phyloP scores from a whole-genome alignment of 192 early-diverging fungal genomes.

The Spizellomyces punctatus region DNA sequence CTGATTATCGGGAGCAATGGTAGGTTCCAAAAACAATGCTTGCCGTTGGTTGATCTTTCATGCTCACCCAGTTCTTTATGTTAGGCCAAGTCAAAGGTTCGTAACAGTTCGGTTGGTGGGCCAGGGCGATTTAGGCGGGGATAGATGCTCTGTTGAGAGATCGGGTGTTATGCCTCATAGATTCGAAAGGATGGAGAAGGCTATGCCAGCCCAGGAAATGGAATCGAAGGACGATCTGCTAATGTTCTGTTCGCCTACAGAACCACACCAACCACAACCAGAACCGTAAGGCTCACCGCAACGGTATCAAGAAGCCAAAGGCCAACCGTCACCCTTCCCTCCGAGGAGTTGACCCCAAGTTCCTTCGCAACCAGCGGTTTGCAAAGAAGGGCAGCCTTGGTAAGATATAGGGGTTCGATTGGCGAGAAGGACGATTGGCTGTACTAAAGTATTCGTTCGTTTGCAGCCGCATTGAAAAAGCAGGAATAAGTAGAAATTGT shows the following conservation, averaged over 20 bases:
- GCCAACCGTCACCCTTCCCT: conserved; percentile 84
- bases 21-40: not conserved
- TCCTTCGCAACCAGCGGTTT: conserved; percentile 97
- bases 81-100: conserved; percentile 38
- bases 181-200: not conserved
- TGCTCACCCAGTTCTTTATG: not conserved
- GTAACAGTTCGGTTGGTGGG: conserved; percentile 1
- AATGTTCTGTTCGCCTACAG: conserved; percentile 38
- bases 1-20: conserved; percentile 33
- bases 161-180: not conserved
- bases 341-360: conserved; percentile 94
- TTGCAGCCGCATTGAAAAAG: conserved; percentile 18
- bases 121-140: not conserved
- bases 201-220: not conserved
- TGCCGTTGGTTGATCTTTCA: not conserved
- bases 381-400: conserved; percentile 77
- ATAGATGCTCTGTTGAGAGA: not conserved
- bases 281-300: conserved; percentile 99
- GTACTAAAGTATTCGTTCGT: not conserved
- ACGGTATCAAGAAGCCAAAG: conserved; percentile 99
- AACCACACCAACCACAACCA: conserved; percentile 99
- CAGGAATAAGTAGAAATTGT: conserved; percentile 12
- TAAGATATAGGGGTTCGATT: conserved; percentile 16
- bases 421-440: not conserved
- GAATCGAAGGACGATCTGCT: not conserved